Evolutionary conservation across 108 stramenopile species (phyloP), one percentile per base, ranked within the genome.

Genomic region (Nitzschia sp.): DNA sequence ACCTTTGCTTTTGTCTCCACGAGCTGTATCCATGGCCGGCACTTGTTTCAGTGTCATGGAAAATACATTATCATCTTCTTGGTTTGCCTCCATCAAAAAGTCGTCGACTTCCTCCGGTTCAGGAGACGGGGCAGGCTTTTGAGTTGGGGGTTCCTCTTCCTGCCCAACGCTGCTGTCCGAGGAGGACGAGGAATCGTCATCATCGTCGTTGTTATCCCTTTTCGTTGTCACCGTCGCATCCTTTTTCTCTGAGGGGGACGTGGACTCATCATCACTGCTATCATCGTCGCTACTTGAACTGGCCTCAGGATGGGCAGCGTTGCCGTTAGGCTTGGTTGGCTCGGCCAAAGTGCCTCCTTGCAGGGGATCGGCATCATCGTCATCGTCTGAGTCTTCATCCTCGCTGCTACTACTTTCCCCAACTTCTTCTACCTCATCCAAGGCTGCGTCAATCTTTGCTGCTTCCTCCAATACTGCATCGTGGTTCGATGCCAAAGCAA

Each of bases 1-100:
- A 15, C 85, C 85, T 63, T 73, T 71, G 50, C 79, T 80, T 57
- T 86, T 86, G 57, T 86, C 85, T 37, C 82, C 82, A 22, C 60
- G 63, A 5, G 26, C 41, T 10, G 51, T 22, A 51, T 59, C 59
- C 51, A 54, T 50, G 12, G 70, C 72, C 21, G 73, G 53, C 14
- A 65, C 48, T 41, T 75, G 53, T 24, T 58, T 50, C 3, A 64
- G 38, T 6, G 75, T 57, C 38, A 63, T 76, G 10, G 70, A 61
- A 75, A 85, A 80, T 11, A 78, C 73, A n/a, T 63, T 65, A 2
- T 20, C 37, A 52, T 57, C 57, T 21, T 72, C 74, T 26, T 44
- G 26, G 15, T 68, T 60, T 11, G 59, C 67, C 14, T 60, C 40
- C 55, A 78, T 41, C 63, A 81, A 74, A 58, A 73, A 68, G 51